Base-by-base conservation (phyloP, 768 basidiomycete species). In the Suillus paluster region DNA sequence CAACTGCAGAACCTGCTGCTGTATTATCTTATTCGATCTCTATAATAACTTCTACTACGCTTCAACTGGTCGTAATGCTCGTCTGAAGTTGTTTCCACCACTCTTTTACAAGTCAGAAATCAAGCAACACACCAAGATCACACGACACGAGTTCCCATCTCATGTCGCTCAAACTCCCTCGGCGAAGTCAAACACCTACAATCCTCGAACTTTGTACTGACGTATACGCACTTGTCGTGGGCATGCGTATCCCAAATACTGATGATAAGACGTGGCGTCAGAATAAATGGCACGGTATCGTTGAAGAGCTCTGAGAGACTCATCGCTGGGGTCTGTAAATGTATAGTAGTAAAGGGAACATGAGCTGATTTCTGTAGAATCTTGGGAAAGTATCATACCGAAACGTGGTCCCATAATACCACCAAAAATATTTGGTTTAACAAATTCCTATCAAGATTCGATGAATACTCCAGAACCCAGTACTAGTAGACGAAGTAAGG, bases 161-260 rank as follows among this genome's bases (percentile, higher is more conserved):
- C 36, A 23, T 17, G 5, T 19, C n/a, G 11, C 49, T 50, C 49
- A 1, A 33, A 17, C 23, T 5, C 23, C 5, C 17, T 17, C 2
- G 15, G 34, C 15, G 54, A 55, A 55, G 54, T 19, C 54, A 23
- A 39, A 39, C 54, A 55, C 3, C 23, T 23, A 11, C 54, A 39
- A 25, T 55, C 38, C 9, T 38, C 54, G 17, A 55, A 39, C 3
- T 17, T 17, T 17, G 2, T 39, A 19, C 36, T 39, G 23, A 55
- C 23, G 25, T 39, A 19, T 25, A 25, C 54, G 17, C 54, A 55
- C 8, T 55, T 21, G 10, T 17, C 14, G 12, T 19, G 6, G 11
- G 54, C 54, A 39, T 55, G 54, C 10, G 38, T 55, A 25, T 55
- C 36, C 54, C 54, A 55, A 38, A 55, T 55, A 19, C 54, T 55